Base-by-base conservation (phyloP, 495 filamentous ascomycete species). In the Penicillium lividum region DNA sequence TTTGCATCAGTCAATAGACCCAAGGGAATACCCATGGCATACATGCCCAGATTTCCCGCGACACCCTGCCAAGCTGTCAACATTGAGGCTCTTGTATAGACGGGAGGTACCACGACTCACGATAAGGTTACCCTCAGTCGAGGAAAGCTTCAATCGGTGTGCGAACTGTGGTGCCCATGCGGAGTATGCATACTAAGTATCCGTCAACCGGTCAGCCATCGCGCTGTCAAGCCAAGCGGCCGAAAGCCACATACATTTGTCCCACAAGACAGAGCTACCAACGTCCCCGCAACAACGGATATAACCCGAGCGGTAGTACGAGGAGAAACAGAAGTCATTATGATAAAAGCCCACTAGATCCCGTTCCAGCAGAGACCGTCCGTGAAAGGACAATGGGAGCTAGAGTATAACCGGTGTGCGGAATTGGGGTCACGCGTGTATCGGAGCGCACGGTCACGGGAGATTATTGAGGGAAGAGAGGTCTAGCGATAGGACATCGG, bases 121-220 rank as follows among this genome's bases (percentile, higher is more conserved):
- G 65, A 98, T 95, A 56, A 97, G 67, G 71, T 98, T 97, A 73
- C 82, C 89, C 72, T 96, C 83, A 28, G 92, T 98, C 27, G 94
- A 88, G 3, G 91, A 91, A 51, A 98, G 85, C 72, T 89, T 84
- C 73, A 98, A 79, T 57, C 81, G 84, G 58, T 92, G 86, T 27
- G 92, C 92, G 65, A 97, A 97, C 71, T 96, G 92, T 15, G 94
- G 94, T 29, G 88, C 93, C 92, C 95, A 98, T 75, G 94, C 95
- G 54, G 92, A 97, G 68, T 97, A 98, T 61, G 93, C 95, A 84
- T 98, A 98, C 92, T 96, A 64, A 51, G 15, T 8, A 7, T 7
- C 16, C 42, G 29, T 22, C 25, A 40, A 18, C n/a, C 1, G 15
- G 57, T 56, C 31, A 56, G 58, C 58, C 43, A 61, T 57, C 43